Evolutionary conservation across 1,139 yeast species (phyloP).

Genomic region (Taphrina sp.): DNA sequence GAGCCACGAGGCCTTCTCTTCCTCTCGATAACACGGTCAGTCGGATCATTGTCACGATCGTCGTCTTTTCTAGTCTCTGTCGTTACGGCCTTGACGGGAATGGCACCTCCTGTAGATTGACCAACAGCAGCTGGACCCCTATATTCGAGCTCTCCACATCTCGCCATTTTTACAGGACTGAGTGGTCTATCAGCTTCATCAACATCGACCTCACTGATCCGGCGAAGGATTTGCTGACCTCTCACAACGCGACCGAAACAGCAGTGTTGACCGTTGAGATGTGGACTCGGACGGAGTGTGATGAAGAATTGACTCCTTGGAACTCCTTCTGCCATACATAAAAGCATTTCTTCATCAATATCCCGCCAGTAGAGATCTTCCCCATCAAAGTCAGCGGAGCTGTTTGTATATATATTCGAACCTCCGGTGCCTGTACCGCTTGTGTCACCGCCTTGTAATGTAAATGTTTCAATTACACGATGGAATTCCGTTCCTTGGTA

Average conservation of each 20-base stretch:
- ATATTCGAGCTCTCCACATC: slow-evolving; percentile 56
- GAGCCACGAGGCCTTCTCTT: neutral
- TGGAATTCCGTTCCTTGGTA: slow-evolving; percentile 58
- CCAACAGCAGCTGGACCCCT: slow-evolving; percentile 31
- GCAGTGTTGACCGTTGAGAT: slow-evolving; percentile 56
- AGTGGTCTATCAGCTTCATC: slow-evolving; percentile 49
- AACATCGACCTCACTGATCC: slow-evolving; percentile 54
- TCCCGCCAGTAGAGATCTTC: slow-evolving; percentile 54
- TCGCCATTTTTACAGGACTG: slow-evolving; percentile 39
- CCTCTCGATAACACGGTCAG: neutral
- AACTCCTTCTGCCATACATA: slow-evolving; percentile 62
- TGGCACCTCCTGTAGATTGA: no score
- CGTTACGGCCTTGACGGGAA: neutral
- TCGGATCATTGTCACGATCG: neutral
- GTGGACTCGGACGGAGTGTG: slow-evolving; percentile 37
- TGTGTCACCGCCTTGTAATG: slow-evolving; percentile 76
- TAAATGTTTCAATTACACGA: slow-evolving; percentile 63
- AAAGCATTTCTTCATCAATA: slow-evolving; percentile 41
- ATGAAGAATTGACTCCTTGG: slow-evolving; percentile 77
- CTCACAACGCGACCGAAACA: slow-evolving; percentile 64
- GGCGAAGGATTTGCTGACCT: slow-evolving; percentile 67
- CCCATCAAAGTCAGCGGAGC: slow-evolving; percentile 50
- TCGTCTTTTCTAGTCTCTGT: neutral
- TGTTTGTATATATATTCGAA: slow-evolving; percentile 44
- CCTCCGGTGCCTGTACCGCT: slow-evolving; percentile 52